Conservation (phyloP, 2,329 filamentous ascomycete species). For the Ophiocordyceps unilateralis region DNA sequence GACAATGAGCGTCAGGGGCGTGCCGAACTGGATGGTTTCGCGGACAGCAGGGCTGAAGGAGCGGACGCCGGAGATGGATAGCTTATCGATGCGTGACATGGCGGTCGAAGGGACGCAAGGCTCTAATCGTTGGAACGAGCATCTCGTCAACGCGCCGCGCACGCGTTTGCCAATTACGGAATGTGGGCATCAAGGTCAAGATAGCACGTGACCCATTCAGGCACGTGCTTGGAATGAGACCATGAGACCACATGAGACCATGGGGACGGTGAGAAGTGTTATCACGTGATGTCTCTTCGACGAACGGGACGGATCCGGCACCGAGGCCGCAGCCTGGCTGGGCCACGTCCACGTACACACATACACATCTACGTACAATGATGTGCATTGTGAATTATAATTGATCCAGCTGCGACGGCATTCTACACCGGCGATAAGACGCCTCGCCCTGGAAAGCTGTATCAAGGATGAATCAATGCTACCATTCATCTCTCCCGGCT, state of each 20-base stretch:
- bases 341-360: no score
- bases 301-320: no score
- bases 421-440: neutral
- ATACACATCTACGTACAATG: no score
- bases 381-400: no score
- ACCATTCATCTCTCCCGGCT: neutral
- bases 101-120: conserved; percentile 5
- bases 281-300: neutral
- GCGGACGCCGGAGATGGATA: conserved; percentile 67
- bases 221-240: no score
- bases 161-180: neutral
- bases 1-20: conserved; percentile 87
- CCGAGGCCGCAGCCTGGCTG: no score
- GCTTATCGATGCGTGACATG: conserved; percentile 74
- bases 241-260: no score
- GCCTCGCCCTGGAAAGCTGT: no score
- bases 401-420: no score
- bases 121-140: neutral
- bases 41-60: conserved; percentile 64
- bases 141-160: neutral
- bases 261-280: neutral
- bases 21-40: conserved; percentile 75
- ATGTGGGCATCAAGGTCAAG: neutral
- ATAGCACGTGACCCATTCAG: no score
- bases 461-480: no score